Evolutionary conservation across 768 basidiomycete species (phyloP).

Genomic region (Favolaschia claudopus): DNA sequence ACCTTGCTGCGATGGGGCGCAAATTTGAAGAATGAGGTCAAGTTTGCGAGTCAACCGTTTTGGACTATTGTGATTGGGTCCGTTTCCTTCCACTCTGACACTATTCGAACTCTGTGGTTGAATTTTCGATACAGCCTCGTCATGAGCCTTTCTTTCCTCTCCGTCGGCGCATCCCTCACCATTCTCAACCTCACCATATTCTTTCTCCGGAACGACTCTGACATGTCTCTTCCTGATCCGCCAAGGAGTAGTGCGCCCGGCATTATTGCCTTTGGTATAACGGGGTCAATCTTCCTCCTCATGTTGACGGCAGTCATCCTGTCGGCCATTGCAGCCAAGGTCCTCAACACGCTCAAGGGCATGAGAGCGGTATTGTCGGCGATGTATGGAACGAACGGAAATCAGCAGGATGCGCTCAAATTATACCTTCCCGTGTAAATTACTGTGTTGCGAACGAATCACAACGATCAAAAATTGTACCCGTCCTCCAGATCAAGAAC

Average conservation of each 20-base stretch:
- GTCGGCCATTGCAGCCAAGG: slow-evolving; percentile 6
- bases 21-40: slow-evolving; percentile 24
- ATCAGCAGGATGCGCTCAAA: slow-evolving; percentile 15
- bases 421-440: slow-evolving; percentile 14
- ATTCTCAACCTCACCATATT: slow-evolving; percentile 32
- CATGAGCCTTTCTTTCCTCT: slow-evolving; percentile 21
- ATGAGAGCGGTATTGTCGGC: slow-evolving; percentile 9
- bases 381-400: slow-evolving; percentile 3
- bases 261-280: slow-evolving; percentile 22
- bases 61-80: slow-evolving; percentile 32
- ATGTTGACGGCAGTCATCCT: slow-evolving; percentile 1
- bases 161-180: slow-evolving; percentile 28
- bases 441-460: too few relatives aligned
- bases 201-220: slow-evolving; percentile 19
- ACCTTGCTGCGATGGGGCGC: slow-evolving; percentile 30
- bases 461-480: too few relatives aligned
- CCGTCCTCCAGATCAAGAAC: too few relatives aligned
- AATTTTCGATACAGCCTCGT: slow-evolving; percentile 11
- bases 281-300: slow-evolving; percentile 14
- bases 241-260: slow-evolving; percentile 1
- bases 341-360: slow-evolving; percentile 11
- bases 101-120: background rate
- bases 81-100: background rate
- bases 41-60: slow-evolving; percentile 32
- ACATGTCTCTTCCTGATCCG: slow-evolving; percentile 5